A percentile compares a stretch with the other conserved stretches of the same genome.
These are phyloP conservation scores for Cystobasidium sp. DNA, from an alignment of 1,284 basidiomycete genomes.

Conservation along the genomic window DNA sequence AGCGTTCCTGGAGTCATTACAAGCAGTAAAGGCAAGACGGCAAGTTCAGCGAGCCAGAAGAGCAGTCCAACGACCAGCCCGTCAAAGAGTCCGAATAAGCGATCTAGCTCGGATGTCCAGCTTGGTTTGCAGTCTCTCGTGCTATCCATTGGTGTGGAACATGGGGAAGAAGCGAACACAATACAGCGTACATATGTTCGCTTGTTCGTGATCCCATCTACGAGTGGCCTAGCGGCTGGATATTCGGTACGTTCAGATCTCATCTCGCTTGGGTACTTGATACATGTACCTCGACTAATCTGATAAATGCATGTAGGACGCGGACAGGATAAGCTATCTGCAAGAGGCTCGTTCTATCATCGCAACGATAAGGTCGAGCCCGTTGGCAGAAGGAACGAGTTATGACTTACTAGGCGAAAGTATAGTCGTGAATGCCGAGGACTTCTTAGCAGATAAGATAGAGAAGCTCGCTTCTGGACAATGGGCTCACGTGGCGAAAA, in stretches of 20 bases:
- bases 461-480: conserved; percentile 32
- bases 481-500: conserved; percentile 7
- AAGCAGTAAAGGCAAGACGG: not conserved
- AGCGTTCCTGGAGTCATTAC: not conserved
- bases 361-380: not conserved
- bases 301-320: not conserved
- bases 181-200: not conserved
- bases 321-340: conserved; percentile 24
- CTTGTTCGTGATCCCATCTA: conserved; percentile 37
- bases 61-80: not conserved
- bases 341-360: conserved; percentile 14
- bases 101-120: conserved; percentile 28
- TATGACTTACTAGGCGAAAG: not conserved
- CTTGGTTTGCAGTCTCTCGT: conserved; percentile 30
- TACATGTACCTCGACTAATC: not conserved
- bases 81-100: conserved; percentile 7
- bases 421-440: conserved; percentile 12
- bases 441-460: conserved; percentile 24
- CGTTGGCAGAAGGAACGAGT: not conserved
- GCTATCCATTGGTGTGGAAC: conserved; percentile 3
- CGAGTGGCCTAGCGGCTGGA: conserved; percentile 38
- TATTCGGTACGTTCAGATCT: conserved; percentile 22
- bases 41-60: too few relatives aligned
- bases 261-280: not conserved
- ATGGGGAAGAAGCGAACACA: not conserved